A percentile compares a stretch with the other conserved stretches of the same genome.
These are phyloP conservation scores for Capronia americana DNA, from an alignment of 2,329 filamentous ascomycete genomes.

Conservation along the genomic window DNA sequence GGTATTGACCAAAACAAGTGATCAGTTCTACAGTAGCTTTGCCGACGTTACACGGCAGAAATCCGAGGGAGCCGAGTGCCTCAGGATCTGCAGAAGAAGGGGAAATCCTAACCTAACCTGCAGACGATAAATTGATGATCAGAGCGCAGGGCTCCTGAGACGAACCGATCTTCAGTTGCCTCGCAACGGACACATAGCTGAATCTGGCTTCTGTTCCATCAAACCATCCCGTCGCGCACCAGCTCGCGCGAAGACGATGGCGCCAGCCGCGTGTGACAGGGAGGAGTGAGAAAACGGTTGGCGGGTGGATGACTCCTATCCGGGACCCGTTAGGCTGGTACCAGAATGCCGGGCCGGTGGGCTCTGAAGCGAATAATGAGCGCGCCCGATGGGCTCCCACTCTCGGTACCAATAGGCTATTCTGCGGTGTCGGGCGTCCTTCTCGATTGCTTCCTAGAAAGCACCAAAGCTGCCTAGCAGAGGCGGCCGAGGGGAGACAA, in stretches of 20 bases:
- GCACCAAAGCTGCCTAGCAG: not conserved
- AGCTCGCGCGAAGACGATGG: not conserved
- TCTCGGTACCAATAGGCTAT: not conserved
- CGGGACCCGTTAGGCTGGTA: constrained; percentile 14
- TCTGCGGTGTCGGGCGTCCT: not conserved
- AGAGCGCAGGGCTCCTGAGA: not conserved
- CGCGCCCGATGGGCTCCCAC: not conserved
- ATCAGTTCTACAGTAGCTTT: not conserved
- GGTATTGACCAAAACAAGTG: not conserved
- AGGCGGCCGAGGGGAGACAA: not conserved
- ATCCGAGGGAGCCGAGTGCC: not conserved
- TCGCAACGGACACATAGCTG: not conserved
- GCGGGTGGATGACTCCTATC: constrained; percentile 12
- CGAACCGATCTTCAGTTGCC: constrained; percentile 4
- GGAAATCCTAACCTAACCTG: not conserved
- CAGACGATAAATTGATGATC: not conserved
- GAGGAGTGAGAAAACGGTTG: constrained; percentile 17
- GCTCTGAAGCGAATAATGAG: not conserved
- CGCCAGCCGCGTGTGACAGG: not conserved
- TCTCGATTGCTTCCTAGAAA: not conserved
- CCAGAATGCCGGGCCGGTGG: constrained; percentile 17
- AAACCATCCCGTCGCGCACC: not conserved
- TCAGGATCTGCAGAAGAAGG: not conserved
- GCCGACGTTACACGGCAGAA: constrained; percentile 10
- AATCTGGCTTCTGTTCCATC: not conserved